Evolutionary conservation across 352 stramenopile genomes (phyloP), one percentile per base, ranked within the genome.

Genomic region (Sclerospora graminicola): DNA sequence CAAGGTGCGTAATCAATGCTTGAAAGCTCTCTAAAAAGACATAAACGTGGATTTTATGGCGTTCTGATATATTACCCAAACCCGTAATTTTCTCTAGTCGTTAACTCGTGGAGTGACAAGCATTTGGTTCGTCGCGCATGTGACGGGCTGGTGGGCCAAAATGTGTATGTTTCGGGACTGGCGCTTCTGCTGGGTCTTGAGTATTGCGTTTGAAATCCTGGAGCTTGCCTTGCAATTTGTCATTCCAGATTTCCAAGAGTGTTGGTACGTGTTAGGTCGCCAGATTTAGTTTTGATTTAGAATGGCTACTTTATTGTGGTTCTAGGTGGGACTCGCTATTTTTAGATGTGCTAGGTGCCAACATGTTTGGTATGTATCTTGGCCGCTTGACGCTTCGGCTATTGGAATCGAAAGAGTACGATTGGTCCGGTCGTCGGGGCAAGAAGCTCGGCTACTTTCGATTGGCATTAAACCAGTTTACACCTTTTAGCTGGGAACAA

Each of bases 81-180:
- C n/a, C n/a, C n/a, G n/a, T n/a, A n/a, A n/a, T n/a, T n/a, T n/a
- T n/a, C n/a, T n/a, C n/a, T n/a, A 82, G 55, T 74, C 63, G 26
- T 26, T 90, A 18, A 80, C 75, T 31, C 69, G 73, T 4, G 79
- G 79, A 20, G 66, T 90, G 18, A 77, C 75, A 26, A 88, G 73
- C 24, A 88, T 90, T 41, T 90, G 78, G 78, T 90, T 91, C 37
- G 32, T 88, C n/a, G 78, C 79, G 8, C 82, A 93, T 36, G 75
- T 89, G 38, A 84, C 77, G 7, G 74, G 75, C 16, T 93, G 84
- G 84, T 95, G 83, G 84, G 83, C 81, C 41, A 95, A 95, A 57
- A 95, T 95, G 79, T 95, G 85, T 57, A 94, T 96, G 69, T 95
- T 96, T 54, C 83, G 85, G 18, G 85, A 96, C 68, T 96, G 85